Percentiles rank a stretch among this genome's conserved stretches.
These are phyloP conservation scores for Ceriops decandra DNA, from an alignment of 345 rosid genomes.

Conservation along the genomic window DNA sequence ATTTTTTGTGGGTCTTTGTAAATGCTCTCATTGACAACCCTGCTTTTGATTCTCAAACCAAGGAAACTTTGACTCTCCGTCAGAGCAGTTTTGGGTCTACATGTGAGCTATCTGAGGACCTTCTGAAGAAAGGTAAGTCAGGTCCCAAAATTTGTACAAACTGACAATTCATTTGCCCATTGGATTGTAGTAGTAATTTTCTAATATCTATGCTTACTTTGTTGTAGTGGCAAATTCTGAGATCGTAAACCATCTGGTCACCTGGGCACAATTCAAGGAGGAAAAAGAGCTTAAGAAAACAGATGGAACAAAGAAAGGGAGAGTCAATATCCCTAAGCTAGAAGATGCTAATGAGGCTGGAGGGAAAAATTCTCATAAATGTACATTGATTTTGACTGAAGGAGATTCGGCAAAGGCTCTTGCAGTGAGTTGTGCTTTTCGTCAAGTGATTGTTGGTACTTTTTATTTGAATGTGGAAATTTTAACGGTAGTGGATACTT, in stretches of 20 bases:
- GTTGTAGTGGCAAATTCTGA: constrained; percentile 78
- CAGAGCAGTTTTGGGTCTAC: constrained; percentile 93
- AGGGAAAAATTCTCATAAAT: constrained; percentile 61
- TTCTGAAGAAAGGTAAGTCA: constrained; percentile 70
- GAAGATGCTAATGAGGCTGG: constrained; percentile 96
- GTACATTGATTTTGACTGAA: constrained; percentile 94
- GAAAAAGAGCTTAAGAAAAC: constrained; percentile 86
- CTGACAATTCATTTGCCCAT: neutral
- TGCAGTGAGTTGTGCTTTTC: constrained; percentile 53
- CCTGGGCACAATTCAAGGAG: constrained; percentile 89
- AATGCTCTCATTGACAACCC: constrained; percentile 95
- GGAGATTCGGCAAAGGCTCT: constrained; percentile 98
- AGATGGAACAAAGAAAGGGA: constrained; percentile 74
- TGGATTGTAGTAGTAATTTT: neutral
- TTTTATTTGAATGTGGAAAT: neutral
- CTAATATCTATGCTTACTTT: constrained; percentile 2
- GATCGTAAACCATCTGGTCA: constrained; percentile 66
- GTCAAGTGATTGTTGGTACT: neutral
- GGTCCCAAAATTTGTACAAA: neutral
- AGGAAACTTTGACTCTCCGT: constrained; percentile 94
- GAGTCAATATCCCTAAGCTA: constrained; percentile 62
- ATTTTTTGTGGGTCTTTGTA: constrained; percentile 94
- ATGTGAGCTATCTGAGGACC: constrained; percentile 79
- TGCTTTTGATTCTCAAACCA: constrained; percentile 98
- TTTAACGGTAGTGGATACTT: constrained; percentile 12